Percentiles rank a stretch among this genome's conserved stretches.
These are phyloP conservation scores for Ilex asprella DNA, from an alignment of 257 asterid species.

Conservation along the genomic window DNA sequence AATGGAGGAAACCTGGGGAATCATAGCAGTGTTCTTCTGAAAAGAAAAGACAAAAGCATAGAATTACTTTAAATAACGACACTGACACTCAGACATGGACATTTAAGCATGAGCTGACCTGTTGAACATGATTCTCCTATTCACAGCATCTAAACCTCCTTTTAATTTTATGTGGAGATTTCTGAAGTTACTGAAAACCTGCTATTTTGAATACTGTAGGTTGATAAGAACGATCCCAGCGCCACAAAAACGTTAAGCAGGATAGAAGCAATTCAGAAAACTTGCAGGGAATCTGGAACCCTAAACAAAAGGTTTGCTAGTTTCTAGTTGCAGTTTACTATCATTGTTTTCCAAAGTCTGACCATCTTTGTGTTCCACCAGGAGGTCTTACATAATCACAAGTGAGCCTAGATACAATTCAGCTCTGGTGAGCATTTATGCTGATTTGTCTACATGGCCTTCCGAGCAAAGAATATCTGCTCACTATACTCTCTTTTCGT, in stretches of 20 bases:
- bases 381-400: conserved; percentile 62
- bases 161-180: background rate
- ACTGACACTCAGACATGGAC: too few species aligned
- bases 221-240: conserved; percentile 71
- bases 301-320: conserved; percentile 30
- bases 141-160: background rate
- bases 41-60: too few species aligned
- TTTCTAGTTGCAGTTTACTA: background rate
- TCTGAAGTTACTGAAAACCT: too few species aligned
- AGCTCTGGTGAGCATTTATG: conserved; percentile 38
- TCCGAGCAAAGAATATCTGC: background rate
- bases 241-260: conserved; percentile 60
- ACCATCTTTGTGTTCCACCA: conserved; percentile 22
- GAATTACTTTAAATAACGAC: too few species aligned
- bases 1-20: too few species aligned
- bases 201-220: conserved; percentile 27
- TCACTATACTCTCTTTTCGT: conserved; percentile 4
- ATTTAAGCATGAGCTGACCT: too few species aligned
- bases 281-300: conserved; percentile 88
- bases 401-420: conserved; percentile 47
- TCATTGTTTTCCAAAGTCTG: background rate
- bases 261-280: conserved; percentile 58
- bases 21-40: too few species aligned
- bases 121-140: background rate
- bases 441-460: background rate